Base-by-base conservation (phyloP, 2,329 filamentous ascomycete species). In the Neurospora sp. region DNA sequence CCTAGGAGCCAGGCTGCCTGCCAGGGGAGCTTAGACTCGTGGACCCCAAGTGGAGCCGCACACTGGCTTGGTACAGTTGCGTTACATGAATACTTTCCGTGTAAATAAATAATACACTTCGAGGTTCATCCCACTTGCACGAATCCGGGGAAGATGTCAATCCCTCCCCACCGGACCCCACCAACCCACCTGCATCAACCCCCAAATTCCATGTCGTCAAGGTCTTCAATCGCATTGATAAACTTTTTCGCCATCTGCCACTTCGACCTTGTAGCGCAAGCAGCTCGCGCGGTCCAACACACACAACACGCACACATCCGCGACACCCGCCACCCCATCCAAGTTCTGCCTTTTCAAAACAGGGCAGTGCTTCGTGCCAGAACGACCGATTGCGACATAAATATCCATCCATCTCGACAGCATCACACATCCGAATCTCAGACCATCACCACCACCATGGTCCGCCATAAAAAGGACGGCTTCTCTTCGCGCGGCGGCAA, bases 391-490 rank as follows among this genome's bases (percentile, higher is more conserved):
- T 36, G 28, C 28, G 52, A 36, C 28, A 52, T 52, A 52, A 52
- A 62, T n/a, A 9, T 11, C 5, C 17, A 42, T 42, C 17, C 15
- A 46, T 46, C 42, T 28, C 11, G 11, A 13, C 43, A 36, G 6
- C 33, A 52, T 42, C 67, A 23, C n/a, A n/a, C 38, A 68, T 23
- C 62, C 62, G 36, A 62, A 68, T 42, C 28, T 67, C 40, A 17
- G 6, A 28, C 3, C 52, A 68, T 39, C 38, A 58, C 66, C 43
- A 17, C n/a, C 67, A 76, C 62, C 15, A 97, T 97, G 94, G 93
- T 97, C 69, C 93, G 95, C 72, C 95, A 97, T 82, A 98, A 97
- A 83, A 98, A 98, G 82, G 94, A 97, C 81, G 86, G 86, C 75
- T 88, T 90, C 78, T 84, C 87, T 69, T 85, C 86, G 75, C 87